Evolutionary conservation across 768 basidiomycete species (phyloP).

Genomic region (Strobilomyces confusus): DNA sequence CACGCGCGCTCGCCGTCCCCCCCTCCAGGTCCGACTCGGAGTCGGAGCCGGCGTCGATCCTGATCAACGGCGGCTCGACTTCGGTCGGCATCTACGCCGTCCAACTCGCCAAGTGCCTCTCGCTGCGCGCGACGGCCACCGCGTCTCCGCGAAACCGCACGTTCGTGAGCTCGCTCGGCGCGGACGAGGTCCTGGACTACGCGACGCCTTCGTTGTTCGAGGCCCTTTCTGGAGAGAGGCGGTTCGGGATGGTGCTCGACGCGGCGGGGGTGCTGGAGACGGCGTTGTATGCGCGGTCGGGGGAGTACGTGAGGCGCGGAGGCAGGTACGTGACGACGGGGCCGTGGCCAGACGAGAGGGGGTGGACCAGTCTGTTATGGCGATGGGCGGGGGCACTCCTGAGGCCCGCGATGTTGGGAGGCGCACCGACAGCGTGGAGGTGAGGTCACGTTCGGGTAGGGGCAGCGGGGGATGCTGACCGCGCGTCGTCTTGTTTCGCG

Average conservation of each 20-base stretch:
- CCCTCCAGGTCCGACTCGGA: neutral
- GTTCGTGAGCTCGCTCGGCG: conserved; percentile 56
- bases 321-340: conserved; percentile 55
- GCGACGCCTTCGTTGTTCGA: conserved; percentile 46
- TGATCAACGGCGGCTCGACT: conserved; percentile 70
- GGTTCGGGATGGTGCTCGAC: conserved; percentile 59
- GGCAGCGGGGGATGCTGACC: neutral
- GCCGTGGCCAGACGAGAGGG: conserved; percentile 34
- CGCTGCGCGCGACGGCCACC: conserved; percentile 53
- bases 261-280: conserved; percentile 49
- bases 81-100: conserved; percentile 68
- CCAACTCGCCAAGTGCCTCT: conserved; percentile 65
- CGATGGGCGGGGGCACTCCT: neutral
- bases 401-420: conserved; percentile 51
- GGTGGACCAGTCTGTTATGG: conserved; percentile 9
- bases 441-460: conserved; percentile 24
- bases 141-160: conserved; percentile 59
- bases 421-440: conserved; percentile 45
- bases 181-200: conserved; percentile 69
- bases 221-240: conserved; percentile 40
- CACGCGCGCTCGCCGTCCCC: neutral
- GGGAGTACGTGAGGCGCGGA: conserved; percentile 48
- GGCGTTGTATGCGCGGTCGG: conserved; percentile 45
- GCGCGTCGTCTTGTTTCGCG: neutral
- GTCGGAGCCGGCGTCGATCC: conserved; percentile 41